Conservation (phyloP, 2,329 filamentous ascomycete genomes). For the Aurifilum marmelostoma region DNA sequence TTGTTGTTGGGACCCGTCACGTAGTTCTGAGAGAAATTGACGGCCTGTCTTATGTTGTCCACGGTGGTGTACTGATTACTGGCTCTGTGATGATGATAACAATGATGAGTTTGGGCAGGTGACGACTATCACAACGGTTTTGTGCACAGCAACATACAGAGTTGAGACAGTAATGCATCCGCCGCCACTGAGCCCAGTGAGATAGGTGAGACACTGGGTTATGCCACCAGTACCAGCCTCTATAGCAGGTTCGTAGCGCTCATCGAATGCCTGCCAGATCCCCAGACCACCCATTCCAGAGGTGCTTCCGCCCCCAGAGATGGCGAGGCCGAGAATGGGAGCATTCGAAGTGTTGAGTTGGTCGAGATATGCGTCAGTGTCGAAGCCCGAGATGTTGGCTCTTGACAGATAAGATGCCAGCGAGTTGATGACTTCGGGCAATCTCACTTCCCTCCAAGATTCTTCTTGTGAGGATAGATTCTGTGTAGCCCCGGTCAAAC, state of each 20-base stretch:
- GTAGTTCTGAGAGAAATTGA: constrained; percentile 1
- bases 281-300: constrained; percentile 6
- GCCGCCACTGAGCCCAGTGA: constrained; percentile 1
- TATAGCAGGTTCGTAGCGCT: not conserved
- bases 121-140: not conserved
- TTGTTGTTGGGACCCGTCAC: not conserved
- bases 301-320: constrained; percentile 1
- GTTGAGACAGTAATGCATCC: not conserved
- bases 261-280: constrained; percentile 4
- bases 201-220: not conserved
- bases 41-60: not conserved
- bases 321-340: not conserved
- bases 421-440: not conserved
- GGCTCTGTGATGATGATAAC: not conserved
- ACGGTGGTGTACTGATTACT: constrained; percentile 6
- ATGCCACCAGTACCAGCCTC: not conserved
- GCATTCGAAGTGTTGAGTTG: not conserved
- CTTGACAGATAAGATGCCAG: not conserved
- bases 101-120: not conserved
- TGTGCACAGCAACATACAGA: not conserved
- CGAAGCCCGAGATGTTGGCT: constrained; percentile 2
- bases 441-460: not conserved
- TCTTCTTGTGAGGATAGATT: constrained; percentile 1
- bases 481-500: not conserved
- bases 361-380: not conserved